Conservation (phyloP, 306 rosid species). For the barrel medic (Medicago truncatula) region MtrunA17r5.0-ANR NC_053045.1:64415001-64415500, state of each 20-base stretch:
- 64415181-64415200: constrained; percentile 4
- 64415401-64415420: constrained; percentile 30
- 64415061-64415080: not conserved
- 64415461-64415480: constrained; percentile 75
- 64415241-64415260: constrained; percentile 38
- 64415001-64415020: no score
- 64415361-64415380: constrained; percentile 36
- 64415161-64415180: not conserved
- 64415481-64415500: constrained; percentile 61
- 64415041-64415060: no score
- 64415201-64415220: constrained; percentile 12
- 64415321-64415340: constrained; percentile 40
- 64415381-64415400: not conserved
- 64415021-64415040: no score
- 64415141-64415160: not conserved
- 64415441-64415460: constrained; percentile 69
- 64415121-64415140: not conserved
- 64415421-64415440: constrained; percentile 45
- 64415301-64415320: constrained; percentile 49
- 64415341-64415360: constrained; percentile 64
- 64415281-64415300: constrained; percentile 62
- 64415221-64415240: not conserved
- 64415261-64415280: constrained; percentile 55
- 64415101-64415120: not conserved
- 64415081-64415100: not conserved